Evolutionary conservation across 2,329 filamentous ascomycete species (phyloP), one percentile per base, ranked within the genome.

Genomic region (Penicillium brasilianum): DNA sequence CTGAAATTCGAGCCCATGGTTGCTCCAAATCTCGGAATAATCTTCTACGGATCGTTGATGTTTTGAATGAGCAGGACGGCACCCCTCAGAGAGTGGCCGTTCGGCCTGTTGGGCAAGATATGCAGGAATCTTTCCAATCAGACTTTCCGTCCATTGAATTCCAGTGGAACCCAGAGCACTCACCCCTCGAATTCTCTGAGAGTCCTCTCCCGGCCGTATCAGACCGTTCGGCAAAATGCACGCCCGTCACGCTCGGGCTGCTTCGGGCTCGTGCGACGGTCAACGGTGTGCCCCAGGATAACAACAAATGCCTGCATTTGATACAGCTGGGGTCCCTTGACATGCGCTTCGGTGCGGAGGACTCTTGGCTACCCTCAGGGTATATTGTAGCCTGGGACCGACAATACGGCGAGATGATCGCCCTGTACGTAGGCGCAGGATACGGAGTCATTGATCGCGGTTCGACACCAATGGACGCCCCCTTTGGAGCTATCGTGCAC

Each of bases 321-420:
- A 72, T 79, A 63, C 76, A 78, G 61, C 69, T 78, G 25, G 77
- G 77, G 3, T 73, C 68, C 59, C 59, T 79, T 30, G 68, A 69
- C n/a, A 65, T 65, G 63, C 69, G 70, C 37, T 51, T 53, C 16
- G 62, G 56, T 18, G 43, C 49, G 14, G 13, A 55, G 4, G n/a
- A 62, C 34, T 36, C 58, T 13, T 78, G 75, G 73, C 62, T 66
- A 44, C 60, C 68, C 39, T 75, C 76, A 1, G 76, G 75, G 6
- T 73, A 79, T 58, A 71, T 78, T 25, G 68, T 78, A 52, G 69
- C 70, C 30, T 77, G 72, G 72, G 75, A 79, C 60, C 72, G 76
- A 36, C 63, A 64, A 55, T 64, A 62, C 41, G 66, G 69, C 14
- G 66, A 67, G 43, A 67, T 77, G 56, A 55, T 76, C 28, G 61